Evolutionary conservation across 495 filamentous ascomycete species (phyloP).

Genomic region (Xylaria grammica): DNA sequence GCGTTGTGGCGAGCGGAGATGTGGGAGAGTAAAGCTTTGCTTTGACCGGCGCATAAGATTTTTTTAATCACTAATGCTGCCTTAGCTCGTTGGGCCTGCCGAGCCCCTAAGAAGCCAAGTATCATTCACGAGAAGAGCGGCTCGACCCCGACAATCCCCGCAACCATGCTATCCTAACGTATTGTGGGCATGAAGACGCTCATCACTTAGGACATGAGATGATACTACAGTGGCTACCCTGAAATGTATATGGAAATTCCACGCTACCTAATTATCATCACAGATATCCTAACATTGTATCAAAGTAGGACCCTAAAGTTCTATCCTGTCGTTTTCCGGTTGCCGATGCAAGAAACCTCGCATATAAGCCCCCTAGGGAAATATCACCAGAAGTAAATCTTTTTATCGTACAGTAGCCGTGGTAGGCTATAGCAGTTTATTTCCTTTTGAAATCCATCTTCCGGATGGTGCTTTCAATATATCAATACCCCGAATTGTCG

Average conservation of each 20-base stretch:
- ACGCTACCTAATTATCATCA: background rate
- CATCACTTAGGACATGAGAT: background rate
- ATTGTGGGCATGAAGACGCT: background rate
- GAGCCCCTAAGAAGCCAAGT: background rate
- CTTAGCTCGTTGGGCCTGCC: background rate
- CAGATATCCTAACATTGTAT: background rate
- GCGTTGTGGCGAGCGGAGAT: background rate
- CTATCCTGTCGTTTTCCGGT: background rate
- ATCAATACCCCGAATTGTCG: constrained; percentile 38
- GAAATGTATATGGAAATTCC: no score
- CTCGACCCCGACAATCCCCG: background rate
- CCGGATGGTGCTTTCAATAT: background rate
- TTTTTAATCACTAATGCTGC: background rate
- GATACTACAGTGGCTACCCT: no score
- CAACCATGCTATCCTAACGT: background rate
- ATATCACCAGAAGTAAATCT: constrained; percentile 1
- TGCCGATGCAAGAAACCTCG: background rate
- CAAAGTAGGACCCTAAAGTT: background rate
- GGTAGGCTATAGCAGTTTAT: background rate
- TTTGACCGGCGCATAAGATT: no score
- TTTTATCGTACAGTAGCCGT: constrained; percentile 15
- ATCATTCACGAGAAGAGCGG: background rate
- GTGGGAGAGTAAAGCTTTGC: no score
- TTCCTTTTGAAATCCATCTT: background rate
- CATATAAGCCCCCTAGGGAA: background rate